Evolutionary conservation across 73 alveolate genomes (phyloP), one percentile per base, ranked within the genome.

Genomic region (Symbiodinium pilosum): DNA sequence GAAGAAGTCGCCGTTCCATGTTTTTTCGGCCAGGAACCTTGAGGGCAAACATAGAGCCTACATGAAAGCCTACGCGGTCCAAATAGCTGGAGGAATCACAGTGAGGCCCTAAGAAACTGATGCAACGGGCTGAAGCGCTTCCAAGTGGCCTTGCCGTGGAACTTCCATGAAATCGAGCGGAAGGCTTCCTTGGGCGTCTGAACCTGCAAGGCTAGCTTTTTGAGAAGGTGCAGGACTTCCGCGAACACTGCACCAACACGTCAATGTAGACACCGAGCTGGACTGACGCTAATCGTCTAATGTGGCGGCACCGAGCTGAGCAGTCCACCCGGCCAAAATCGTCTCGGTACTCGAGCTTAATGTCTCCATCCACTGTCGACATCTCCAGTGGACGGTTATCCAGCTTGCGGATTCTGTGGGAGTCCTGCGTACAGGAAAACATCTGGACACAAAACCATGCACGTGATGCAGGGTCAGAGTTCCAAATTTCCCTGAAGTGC

Each of bases 161-260:
- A 92, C 98, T 92, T 92, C 98, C 98, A 92, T 32, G 92, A 75
- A 77, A 92, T 92, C 40, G 98, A 71, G 84, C 98, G 98, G 98
- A 92, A 92, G n/a, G 98, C 98, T 75, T 92, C 98, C 92, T 92
- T 92, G 8, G 98, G 98, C 81, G 98, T 92, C 52, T 92, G 98
- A 56, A 92, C 98, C 98, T 92, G 26, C 26, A 28, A 32, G 4
- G 14, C 59, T 47, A 14, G 6, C 59, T 47, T n/a, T n/a, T n/a
- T n/a, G n/a, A n/a, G n/a, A n/a, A n/a, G n/a, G n/a, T n/a, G n/a
- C n/a, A n/a, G n/a, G n/a, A n/a, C n/a, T n/a, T n/a, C n/a, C n/a
- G n/a, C n/a, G n/a, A n/a, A n/a, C n/a, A n/a, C n/a, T n/a, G n/a
- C n/a, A n/a, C n/a, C n/a, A n/a, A n/a, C n/a, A n/a, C n/a, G n/a